Base-by-base conservation (phyloP, 2,329 filamentous ascomycete species). In the Ophiocordyceps camponoti-floridani region DNA sequence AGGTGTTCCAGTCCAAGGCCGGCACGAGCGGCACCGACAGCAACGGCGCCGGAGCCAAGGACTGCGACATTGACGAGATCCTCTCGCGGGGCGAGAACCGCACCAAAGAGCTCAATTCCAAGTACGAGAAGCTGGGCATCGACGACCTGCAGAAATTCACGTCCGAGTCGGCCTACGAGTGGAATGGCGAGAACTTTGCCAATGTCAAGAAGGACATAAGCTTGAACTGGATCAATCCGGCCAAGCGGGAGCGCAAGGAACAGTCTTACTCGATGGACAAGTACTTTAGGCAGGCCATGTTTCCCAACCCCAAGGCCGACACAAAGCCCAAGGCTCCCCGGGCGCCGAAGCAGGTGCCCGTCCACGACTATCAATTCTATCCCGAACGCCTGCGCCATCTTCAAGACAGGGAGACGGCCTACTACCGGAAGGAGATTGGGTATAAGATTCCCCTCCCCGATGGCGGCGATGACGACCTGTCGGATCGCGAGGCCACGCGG, bases 181-280 rank as follows among this genome's bases (percentile, higher is more conserved):
- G 93, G 93, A 98, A 98, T 51, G 91, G 91, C 42, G 82, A 96
- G 64, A 89, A 89, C 55, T 98, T 98, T 60, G 84, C 87, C 44
- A 84, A 83, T 47, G 77, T 81, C 58, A 93, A 93, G 66, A 94
- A 93, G 62, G 86, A 94, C 43, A 85, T 95, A 50, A 86, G 85
- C 43, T 75, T 95, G 51, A 88, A 72, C 56, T 98, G 93, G 93
- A 98, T 98, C 66, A 94, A 98, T 55, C 93, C 91, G 2, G 80
- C 89, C 14, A 98, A 98, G 70, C 88, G 91, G 62, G 93, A 98
- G 66, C 84, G 91, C 56, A 98, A 96, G 62, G 89, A 96, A 58
- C 87, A 95, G 59, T 87, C 86, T 5, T 98, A 98, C 60, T 95
- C 89, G 0, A 94, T 98, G 68, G 93, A 98, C 61, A 94, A 95